phyloP scores from a whole-genome alignment of 2,329 filamentous ascomycete genomes.

The Fusarium sp. region DNA sequence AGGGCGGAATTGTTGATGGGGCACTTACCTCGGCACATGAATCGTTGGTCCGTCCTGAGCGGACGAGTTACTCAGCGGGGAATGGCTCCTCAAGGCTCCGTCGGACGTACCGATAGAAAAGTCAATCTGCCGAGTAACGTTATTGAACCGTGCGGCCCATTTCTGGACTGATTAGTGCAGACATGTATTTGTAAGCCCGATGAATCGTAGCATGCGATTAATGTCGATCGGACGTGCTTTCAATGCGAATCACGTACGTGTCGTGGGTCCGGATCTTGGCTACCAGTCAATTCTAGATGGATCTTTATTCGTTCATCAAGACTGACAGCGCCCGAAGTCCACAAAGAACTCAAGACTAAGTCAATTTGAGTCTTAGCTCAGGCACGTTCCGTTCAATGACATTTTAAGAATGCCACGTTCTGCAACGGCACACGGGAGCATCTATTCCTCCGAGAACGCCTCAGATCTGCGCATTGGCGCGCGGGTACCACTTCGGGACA shows the following conservation, averaged over 20 bases:
- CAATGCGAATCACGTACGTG: background rate
- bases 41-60: background rate
- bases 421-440: too few species aligned
- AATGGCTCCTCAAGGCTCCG: background rate
- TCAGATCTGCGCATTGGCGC: too few species aligned
- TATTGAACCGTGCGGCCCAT: background rate
- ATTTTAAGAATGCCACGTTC: too few species aligned
- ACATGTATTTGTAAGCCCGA: conserved; percentile 25
- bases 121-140: conserved; percentile 6
- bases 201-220: background rate
- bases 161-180: background rate
- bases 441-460: too few species aligned
- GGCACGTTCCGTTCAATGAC: too few species aligned
- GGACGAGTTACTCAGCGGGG: conserved; percentile 16
- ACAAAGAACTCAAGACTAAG: too few species aligned
- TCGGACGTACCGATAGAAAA: background rate
- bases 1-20: background rate
- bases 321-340: too few species aligned
- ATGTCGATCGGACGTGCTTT: background rate
- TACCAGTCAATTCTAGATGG: background rate
- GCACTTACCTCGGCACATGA: conserved; percentile 27
- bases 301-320: background rate
- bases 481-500: too few species aligned
- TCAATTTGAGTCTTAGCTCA: too few species aligned
- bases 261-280: background rate